phyloP scores from a whole-genome alignment of 169 alveolate species.

The Eimeria brunetti region DNA sequence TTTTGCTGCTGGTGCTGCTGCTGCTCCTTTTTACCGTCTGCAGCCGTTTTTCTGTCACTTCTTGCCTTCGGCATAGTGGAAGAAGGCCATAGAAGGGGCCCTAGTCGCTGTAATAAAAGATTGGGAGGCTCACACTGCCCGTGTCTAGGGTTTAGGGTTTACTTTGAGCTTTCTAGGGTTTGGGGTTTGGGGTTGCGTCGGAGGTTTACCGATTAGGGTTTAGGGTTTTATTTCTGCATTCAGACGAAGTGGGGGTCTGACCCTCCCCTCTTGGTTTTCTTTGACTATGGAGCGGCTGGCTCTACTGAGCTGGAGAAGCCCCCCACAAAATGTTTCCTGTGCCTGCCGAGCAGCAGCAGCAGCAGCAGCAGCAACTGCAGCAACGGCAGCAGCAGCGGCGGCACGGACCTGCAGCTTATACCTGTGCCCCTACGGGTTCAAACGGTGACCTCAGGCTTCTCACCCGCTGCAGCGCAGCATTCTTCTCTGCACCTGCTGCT shows the following conservation, averaged over 20 bases:
- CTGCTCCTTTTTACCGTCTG: neutral
- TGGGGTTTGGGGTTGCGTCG: neutral
- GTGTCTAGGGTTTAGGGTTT: neutral
- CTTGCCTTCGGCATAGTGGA: neutral
- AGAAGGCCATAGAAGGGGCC: too few relatives aligned
- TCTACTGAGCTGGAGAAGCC: neutral
- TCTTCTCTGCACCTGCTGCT: neutral
- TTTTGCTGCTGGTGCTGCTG: neutral
- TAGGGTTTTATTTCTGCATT: neutral
- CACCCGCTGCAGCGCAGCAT: neutral
- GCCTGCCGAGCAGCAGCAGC: conserved; percentile 27
- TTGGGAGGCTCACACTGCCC: neutral
- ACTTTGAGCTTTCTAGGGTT: neutral
- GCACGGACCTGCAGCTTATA: neutral
- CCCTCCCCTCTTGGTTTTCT: neutral
- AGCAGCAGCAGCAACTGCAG: neutral
- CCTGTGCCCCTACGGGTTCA: conserved; percentile 3
- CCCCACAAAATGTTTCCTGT: neutral
- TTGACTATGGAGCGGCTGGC: neutral
- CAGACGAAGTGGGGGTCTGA: conserved; percentile 21
- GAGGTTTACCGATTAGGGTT: neutral
- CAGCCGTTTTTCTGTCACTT: neutral
- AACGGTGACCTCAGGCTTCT: neutral
- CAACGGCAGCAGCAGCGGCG: neutral
- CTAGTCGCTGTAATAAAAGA: neutral